Percentiles rank a stretch among this genome's conserved stretches.
Conservation (phyloP, 179 eudicot species). For the Heliamphora pulchella region DNA sequence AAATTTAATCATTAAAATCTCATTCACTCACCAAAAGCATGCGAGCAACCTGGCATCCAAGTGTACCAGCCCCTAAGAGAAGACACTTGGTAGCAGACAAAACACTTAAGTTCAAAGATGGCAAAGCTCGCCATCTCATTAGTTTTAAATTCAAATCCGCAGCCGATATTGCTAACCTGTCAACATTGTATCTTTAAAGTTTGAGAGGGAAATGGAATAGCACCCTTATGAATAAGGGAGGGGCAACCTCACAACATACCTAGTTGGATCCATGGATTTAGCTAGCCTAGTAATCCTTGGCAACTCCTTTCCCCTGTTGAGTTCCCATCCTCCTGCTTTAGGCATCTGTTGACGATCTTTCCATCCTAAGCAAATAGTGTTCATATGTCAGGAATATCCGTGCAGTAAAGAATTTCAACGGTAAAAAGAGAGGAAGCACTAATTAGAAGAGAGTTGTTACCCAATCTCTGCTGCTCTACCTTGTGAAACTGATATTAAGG, state of each 20-base stretch:
- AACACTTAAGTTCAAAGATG: constrained; percentile 58
- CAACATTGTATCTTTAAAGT: constrained; percentile 7
- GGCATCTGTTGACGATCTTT: constrained; percentile 47
- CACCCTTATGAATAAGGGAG: background rate
- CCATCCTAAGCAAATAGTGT: constrained; percentile 38
- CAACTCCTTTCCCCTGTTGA: constrained; percentile 41
- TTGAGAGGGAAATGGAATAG: constrained; percentile 6
- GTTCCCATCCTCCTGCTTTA: constrained; percentile 77
- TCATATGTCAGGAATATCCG: constrained; percentile 7
- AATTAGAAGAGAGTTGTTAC: constrained; percentile 23
- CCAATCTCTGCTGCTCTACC: constrained; percentile 43
- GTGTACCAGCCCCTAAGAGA: constrained; percentile 93
- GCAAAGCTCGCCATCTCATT: constrained; percentile 96
- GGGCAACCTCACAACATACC: constrained; percentile 34
- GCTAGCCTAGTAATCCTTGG: constrained; percentile 66
- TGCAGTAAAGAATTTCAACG: constrained; percentile 10
- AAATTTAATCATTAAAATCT: background rate
- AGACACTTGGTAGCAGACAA: constrained; percentile 74
- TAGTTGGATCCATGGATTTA: constrained; percentile 80
- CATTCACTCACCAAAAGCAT: constrained; percentile 68
- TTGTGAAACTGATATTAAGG: constrained; percentile 57
- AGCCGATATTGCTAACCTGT: constrained; percentile 82
- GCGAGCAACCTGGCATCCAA: constrained; percentile 98
- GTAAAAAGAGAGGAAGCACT: constrained; percentile 3
- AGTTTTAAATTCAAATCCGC: constrained; percentile 88